Conservation (phyloP, 140 eudicot genomes). For the Senecio squalidus region DNA sequence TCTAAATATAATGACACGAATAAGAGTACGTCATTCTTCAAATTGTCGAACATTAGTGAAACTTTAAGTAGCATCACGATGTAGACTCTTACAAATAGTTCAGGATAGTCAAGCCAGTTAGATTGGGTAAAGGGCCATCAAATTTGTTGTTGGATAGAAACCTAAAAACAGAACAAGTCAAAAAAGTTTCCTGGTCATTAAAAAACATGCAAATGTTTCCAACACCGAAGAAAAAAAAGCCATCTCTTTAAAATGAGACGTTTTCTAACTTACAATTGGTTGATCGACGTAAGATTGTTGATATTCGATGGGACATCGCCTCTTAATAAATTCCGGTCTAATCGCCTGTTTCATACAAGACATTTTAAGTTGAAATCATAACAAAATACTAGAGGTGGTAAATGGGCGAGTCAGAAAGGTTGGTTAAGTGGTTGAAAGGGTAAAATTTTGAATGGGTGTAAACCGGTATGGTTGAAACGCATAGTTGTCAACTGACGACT, state of each 20-base stretch:
- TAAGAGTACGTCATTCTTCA: neutral
- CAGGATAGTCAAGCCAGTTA: conserved; percentile 66
- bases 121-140: conserved; percentile 68
- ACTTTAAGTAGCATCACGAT: neutral
- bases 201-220: neutral
- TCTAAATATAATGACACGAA: neutral
- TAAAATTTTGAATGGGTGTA: too few relatives aligned
- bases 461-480: too few relatives aligned
- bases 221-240: neutral
- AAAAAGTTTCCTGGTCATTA: neutral
- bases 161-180: conserved; percentile 31
- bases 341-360: conserved; percentile 48
- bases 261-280: conserved; percentile 55
- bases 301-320: conserved; percentile 72
- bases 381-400: neutral
- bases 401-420: neutral
- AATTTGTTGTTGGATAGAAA: conserved; percentile 66
- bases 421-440: neutral
- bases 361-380: neutral
- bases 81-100: conserved; percentile 62
- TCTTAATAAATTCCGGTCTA: conserved; percentile 59
- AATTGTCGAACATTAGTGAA: neutral
- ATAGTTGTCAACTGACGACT: too few relatives aligned
- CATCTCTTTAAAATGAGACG: neutral
- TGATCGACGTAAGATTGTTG: conserved; percentile 54